These are phyloP conservation scores for Aspergillus spinulosporus DNA, from an alignment of 2,329 filamentous ascomycete species.

Conservation along the genomic window DNA sequence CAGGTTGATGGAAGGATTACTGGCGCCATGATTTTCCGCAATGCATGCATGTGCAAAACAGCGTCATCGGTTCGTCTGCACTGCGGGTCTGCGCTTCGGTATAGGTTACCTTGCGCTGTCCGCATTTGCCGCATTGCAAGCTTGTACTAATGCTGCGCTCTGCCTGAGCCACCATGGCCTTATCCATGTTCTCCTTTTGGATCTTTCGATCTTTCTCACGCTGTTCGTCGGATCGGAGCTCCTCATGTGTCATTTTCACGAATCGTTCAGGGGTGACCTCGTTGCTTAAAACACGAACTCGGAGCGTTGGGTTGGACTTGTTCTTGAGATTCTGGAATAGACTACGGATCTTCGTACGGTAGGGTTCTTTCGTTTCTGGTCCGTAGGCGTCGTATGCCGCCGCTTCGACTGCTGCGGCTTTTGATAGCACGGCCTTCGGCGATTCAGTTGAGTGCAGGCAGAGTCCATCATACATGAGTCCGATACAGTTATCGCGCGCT, in stretches of 20 bases:
- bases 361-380: conserved; percentile 68
- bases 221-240: conserved; percentile 85
- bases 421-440: conserved; percentile 65
- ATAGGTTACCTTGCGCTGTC: conserved; percentile 92
- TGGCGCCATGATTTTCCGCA: conserved; percentile 52
- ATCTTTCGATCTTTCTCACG: conserved; percentile 73
- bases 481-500: conserved; percentile 80
- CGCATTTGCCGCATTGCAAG: conserved; percentile 87
- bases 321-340: conserved; percentile 95
- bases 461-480: conserved; percentile 90
- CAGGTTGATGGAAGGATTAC: conserved; percentile 25
- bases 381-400: conserved; percentile 71
- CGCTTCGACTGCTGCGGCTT: conserved; percentile 71
- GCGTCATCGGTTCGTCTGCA: conserved; percentile 80
- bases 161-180: conserved; percentile 88
- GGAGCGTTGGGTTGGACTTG: conserved; percentile 78
- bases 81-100: conserved; percentile 92
- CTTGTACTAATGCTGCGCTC: conserved; percentile 88
- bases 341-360: conserved; percentile 86
- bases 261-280: conserved; percentile 72
- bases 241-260: conserved; percentile 83
- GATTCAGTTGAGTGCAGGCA: conserved; percentile 64
- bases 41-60: conserved; percentile 51
- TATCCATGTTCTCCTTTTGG: conserved; percentile 92
- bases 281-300: conserved; percentile 71